Evolutionary conservation across 2,329 filamentous ascomycete species (phyloP), one percentile per base, ranked within the genome.

Genomic region (Phyllosticta citribraziliensis): DNA sequence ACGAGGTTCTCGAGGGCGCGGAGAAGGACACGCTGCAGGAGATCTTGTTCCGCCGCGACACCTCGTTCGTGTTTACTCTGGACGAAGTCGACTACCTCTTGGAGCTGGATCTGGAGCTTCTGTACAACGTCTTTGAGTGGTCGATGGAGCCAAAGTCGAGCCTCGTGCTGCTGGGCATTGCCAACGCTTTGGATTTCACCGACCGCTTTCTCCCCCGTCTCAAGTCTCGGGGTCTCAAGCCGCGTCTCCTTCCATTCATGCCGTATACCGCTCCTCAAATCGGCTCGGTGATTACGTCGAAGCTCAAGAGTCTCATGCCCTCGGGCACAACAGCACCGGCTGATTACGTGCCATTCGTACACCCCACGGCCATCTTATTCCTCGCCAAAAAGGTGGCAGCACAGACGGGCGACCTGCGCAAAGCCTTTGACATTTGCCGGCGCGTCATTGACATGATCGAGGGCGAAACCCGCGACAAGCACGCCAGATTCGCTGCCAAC

Each of bases 101-200:
- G 51, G 93, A 89, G 1, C 80, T 96, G 65, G 93, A 97, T 67
- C 79, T 94, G 62, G 91, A 95, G 67, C 88, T 94, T 60, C 79
- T 99, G 14, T 97, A 97, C 75, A 88, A 86, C 64, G 80, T 99
- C n/a, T 97, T 99, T 67, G 92, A 97, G 72, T 97, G 93, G 92
- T 95, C 94, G 1, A 79, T 99, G 69, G 84, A 90, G 64, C 86
- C 86, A 65, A 83, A 84, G 1, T 97, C 94, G 0, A 85, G 84
- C 20, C 84, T 99, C 5, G 79, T 94, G 40, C 79, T 99, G 19
- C 84, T 99, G 56, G 94, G 94, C 55, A 96, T 99, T 69, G 94
- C 94, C 67, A 99, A 99, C 70, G 94, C 94, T 3, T 80, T 99
- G 59, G 94, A 99, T 71, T 79, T 99, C 61, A 99, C 94, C 0